phyloP scores from a whole-genome alignment of 768 basidiomycete genomes.

The Tylopilus balloui region DNA sequence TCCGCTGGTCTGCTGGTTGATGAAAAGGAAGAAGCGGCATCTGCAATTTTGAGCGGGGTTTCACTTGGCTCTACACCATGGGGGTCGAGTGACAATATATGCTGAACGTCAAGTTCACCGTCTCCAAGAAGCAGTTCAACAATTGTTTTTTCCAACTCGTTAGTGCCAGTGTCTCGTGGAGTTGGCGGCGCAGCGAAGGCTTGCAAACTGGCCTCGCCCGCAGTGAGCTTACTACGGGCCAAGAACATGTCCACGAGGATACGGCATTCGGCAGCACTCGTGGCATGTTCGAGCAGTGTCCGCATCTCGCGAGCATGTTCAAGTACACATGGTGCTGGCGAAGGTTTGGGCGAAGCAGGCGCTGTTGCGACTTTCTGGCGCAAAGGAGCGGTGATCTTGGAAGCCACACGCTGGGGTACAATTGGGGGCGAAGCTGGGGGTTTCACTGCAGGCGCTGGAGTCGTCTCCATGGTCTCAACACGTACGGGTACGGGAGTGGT shows the following conservation, averaged over 20 bases:
- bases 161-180: slow-evolving; percentile 29
- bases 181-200: slow-evolving; percentile 33
- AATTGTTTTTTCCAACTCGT: slow-evolving; percentile 43
- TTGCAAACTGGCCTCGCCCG: slow-evolving; percentile 28
- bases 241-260: slow-evolving; percentile 82
- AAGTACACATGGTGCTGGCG: slow-evolving; percentile 30
- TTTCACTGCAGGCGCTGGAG: background rate
- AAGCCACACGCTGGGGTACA: slow-evolving; percentile 12
- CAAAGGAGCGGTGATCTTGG: slow-evolving; percentile 9
- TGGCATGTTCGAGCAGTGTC: slow-evolving; percentile 59
- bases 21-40: background rate
- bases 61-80: background rate
- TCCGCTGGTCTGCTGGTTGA: background rate
- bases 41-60: background rate
- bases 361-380: slow-evolving; percentile 8
- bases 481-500: slow-evolving; percentile 3
- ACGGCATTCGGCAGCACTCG: slow-evolving; percentile 77
- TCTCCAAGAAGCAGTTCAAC: slow-evolving; percentile 44
- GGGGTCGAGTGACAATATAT: background rate
- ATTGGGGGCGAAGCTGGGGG: slow-evolving; percentile 1
- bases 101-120: slow-evolving; percentile 2
- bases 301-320: slow-evolving; percentile 63
- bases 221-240: slow-evolving; percentile 48
- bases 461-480: background rate
- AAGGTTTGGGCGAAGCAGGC: slow-evolving; percentile 16